Base-by-base conservation (phyloP, 78 protist genomes). In the Speleostelium caveatum region DNA sequence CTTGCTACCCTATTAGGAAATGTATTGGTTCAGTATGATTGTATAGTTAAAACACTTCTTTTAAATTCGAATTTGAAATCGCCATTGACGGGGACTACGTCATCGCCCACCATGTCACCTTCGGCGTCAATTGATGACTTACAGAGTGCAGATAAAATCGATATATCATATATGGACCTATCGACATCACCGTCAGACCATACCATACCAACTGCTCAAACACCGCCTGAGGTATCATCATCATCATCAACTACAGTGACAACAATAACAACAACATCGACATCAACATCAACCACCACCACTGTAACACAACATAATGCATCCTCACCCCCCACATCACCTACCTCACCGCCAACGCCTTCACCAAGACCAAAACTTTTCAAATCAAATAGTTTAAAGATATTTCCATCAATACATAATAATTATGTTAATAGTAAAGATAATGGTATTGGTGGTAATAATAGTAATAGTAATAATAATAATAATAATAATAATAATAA, bases 11-110 rank as follows among this genome's bases (percentile, higher is more conserved):
- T 83, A 21, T 38, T 83, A 4, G 24, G 41, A 28, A 83, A 53
- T 36, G 90, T 83, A 58, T 38, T 83, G 3, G 6, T n/a, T 6
- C 90, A 83, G 30, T 67, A 63, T 56, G 90, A 83, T 21, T 67
- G 77, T 55, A 24, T 16, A 26, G 75, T n/a, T n/a, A n/a, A n/a
- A n/a, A n/a, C n/a, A n/a, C n/a, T n/a, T n/a, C n/a, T n/a, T n/a
- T n/a, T n/a, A n/a, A n/a, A n/a, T 42, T 56, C 49, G 1, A 7
- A 61, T 61, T 8, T 28, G 67, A 26, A 16, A 49, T 49, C 56
- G 14, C 8, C 14, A 8, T 8, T 16, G 56, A 49, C 56, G 8
- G 56, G 24, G 8, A 14, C 56, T 49, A 49, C 56, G 24, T 8
- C 8, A 16, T 8, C 56, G 14, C 14, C 56, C 8, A 49, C 56